A percentile compares a stretch with the other conserved stretches of the same genome.
These are phyloP conservation scores for Eremomyces bilateralis DNA, from an alignment of 495 filamentous ascomycete species.

Conservation along the genomic window DNA sequence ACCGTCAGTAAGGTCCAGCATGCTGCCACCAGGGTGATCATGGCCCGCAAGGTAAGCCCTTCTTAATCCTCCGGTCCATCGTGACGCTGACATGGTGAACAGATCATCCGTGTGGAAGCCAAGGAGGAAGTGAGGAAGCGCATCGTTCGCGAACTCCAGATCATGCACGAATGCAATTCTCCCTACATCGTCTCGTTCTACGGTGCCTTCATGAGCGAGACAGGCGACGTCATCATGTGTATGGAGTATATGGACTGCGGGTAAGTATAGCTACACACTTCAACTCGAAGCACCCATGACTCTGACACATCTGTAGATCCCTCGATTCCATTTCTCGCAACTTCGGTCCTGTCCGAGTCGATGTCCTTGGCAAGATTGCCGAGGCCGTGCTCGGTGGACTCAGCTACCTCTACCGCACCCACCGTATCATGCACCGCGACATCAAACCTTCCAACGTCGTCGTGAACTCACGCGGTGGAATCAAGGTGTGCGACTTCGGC, in stretches of 20 bases:
- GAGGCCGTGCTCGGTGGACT: conserved; percentile 90
- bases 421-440: conserved; percentile 96
- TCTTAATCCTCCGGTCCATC: neutral
- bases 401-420: conserved; percentile 79
- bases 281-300: conserved; percentile 17
- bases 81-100: conserved; percentile 1
- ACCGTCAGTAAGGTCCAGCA: conserved; percentile 97
- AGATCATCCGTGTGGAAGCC: conserved; percentile 97
- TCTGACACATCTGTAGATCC: conserved; percentile 37
- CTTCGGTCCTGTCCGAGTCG: conserved; percentile 89
- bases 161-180: conserved; percentile 94
- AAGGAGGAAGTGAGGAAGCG: conserved; percentile 91
- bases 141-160: conserved; percentile 87
- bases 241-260: conserved; percentile 99
- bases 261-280: conserved; percentile 27
- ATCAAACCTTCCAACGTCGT: conserved; percentile 97
- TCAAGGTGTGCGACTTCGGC: conserved; percentile 96
- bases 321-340: conserved; percentile 83
- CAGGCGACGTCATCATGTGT: conserved; percentile 92
- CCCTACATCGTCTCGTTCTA: conserved; percentile 95
- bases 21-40: conserved; percentile 79
- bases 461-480: conserved; percentile 78
- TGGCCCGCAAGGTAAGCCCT: conserved; percentile 75
- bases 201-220: conserved; percentile 87
- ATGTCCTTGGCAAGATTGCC: conserved; percentile 96